phyloP scores from a whole-genome alignment of 2,329 filamentous ascomycete genomes.

The Biscogniauxia sp. region DNA sequence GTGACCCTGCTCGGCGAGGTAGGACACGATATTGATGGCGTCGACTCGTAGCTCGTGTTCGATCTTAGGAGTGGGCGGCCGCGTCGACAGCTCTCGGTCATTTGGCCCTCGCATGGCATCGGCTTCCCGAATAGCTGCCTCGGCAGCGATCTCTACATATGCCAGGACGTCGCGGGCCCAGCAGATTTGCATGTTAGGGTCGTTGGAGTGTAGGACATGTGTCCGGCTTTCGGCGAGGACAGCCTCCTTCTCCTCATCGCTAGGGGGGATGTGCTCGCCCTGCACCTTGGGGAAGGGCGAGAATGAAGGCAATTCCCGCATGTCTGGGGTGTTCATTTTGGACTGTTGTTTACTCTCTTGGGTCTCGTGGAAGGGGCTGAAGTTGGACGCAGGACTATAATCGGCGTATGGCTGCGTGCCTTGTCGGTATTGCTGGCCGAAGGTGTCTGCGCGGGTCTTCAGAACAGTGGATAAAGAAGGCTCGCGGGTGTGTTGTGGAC shows the following conservation, averaged over 20 bases:
- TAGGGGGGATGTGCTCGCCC: constrained; percentile 86
- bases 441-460: constrained; percentile 28
- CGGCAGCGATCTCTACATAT: constrained; percentile 81
- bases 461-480: constrained; percentile 42
- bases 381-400: constrained; percentile 34
- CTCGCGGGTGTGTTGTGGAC: constrained; percentile 40
- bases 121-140: constrained; percentile 68
- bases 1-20: constrained; percentile 86
- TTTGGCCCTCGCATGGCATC: constrained; percentile 32
- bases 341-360: constrained; percentile 37
- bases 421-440: constrained; percentile 32
- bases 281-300: constrained; percentile 87
- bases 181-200: constrained; percentile 92
- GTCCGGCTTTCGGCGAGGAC: constrained; percentile 81
- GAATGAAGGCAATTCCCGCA: constrained; percentile 68
- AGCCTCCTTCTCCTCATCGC: constrained; percentile 90
- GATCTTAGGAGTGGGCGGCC: constrained; percentile 76
- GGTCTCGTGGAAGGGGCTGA: constrained; percentile 41
- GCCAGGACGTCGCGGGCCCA: constrained; percentile 93
- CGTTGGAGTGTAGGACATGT: constrained; percentile 85
- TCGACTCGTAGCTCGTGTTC: constrained; percentile 88
- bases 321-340: constrained; percentile 41
- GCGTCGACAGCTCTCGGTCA: constrained; percentile 42
- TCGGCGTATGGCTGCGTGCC: constrained; percentile 31
- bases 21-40: constrained; percentile 86